Evolutionary conservation across 2,329 filamentous ascomycete species (phyloP).

Genomic region (Thermothelomyces thermophilus): DNA sequence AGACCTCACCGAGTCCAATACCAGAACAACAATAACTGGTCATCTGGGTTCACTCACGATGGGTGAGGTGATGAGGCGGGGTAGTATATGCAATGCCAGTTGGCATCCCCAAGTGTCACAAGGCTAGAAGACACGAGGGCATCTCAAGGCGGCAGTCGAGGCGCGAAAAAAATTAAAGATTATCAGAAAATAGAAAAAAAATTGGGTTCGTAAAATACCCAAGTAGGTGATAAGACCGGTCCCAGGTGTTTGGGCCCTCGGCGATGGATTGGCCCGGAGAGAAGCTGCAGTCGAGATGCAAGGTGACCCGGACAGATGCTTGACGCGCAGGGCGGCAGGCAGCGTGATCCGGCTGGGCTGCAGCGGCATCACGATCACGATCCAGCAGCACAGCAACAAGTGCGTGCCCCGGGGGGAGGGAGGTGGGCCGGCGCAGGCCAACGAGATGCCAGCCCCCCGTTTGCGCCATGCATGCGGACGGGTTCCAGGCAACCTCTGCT

Average conservation of each 20-base stretch:
- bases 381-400: neutral
- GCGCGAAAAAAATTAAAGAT: neutral
- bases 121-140: neutral
- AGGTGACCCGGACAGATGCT: neutral
- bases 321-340: neutral
- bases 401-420: too few species aligned
- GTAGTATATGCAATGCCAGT: neutral
- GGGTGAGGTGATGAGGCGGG: neutral
- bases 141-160: neutral
- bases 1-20: slow-evolving; percentile 9
- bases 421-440: neutral
- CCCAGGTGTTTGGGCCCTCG: too few species aligned
- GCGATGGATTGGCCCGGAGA: neutral
- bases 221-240: too few species aligned
- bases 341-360: slow-evolving; percentile 1
- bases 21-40: neutral
- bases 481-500: neutral
- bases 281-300: neutral
- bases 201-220: too few species aligned
- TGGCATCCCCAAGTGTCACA: neutral
- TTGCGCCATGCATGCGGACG: neutral
- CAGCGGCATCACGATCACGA: neutral
- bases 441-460: neutral
- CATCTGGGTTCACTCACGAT: neutral
- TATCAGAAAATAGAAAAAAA: too few species aligned